phyloP scores from a whole-genome alignment of 1,139 yeast species.

The Scheffersomyces illinoinensis region DNA sequence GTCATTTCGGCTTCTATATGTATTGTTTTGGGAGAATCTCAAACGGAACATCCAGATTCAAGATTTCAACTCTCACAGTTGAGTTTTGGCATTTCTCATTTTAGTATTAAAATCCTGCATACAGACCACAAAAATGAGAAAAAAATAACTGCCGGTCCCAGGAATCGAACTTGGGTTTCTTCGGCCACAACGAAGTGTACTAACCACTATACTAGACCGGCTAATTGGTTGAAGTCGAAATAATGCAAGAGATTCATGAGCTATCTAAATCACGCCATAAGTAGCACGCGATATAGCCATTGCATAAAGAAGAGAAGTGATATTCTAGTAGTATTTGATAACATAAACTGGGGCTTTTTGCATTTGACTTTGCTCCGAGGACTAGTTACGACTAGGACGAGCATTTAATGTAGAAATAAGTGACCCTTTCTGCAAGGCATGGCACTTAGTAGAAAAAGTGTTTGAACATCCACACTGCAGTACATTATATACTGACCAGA shows the following conservation, averaged over 20 bases:
- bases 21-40: background rate
- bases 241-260: no score
- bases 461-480: background rate
- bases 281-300: no score
- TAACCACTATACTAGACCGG: conserved; percentile 49
- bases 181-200: conserved; percentile 60
- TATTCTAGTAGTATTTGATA: no score
- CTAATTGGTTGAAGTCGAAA: conserved; percentile 1
- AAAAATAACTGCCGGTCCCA: conserved; percentile 47
- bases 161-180: conserved; percentile 58
- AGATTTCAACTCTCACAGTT: background rate
- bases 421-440: no score
- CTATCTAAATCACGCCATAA: no score
- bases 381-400: no score
- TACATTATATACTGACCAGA: background rate
- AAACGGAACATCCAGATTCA: conserved; percentile 1
- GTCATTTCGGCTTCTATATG: conserved; percentile 8
- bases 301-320: no score
- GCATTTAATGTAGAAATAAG: no score
- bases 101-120: background rate
- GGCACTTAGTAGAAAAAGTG: no score
- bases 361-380: no score
- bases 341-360: no score
- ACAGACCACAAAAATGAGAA: background rate
- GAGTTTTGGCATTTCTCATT: background rate